These are phyloP conservation scores for Ilyonectria destructans DNA, from an alignment of 2,329 filamentous ascomycete species.

Conservation along the genomic window DNA sequence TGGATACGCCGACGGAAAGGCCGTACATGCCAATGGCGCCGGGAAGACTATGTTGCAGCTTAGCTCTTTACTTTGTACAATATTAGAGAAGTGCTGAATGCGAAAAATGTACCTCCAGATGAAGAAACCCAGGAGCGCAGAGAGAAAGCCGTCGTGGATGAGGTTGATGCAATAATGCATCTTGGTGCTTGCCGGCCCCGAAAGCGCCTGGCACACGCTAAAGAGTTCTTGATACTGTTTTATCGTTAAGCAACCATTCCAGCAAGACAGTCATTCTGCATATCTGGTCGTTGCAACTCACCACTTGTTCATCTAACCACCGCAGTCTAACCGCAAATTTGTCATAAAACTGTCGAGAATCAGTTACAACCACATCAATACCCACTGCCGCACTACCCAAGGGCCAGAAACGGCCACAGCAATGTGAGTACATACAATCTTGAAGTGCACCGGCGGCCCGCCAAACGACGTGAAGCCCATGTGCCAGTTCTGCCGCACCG, in stretches of 20 bases:
- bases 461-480: constrained; percentile 78
- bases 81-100: constrained; percentile 9
- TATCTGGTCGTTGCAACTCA: constrained; percentile 47
- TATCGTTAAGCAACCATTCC: neutral
- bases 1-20: constrained; percentile 76
- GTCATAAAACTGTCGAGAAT: constrained; percentile 37
- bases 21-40: constrained; percentile 81
- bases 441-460: constrained; percentile 80
- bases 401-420: too few species aligned
- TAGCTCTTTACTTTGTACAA: neutral
- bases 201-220: constrained; percentile 77
- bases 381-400: too few species aligned
- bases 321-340: constrained; percentile 72
- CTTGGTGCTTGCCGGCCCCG: constrained; percentile 80
- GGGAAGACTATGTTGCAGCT: constrained; percentile 66
- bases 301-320: constrained; percentile 81
- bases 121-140: constrained; percentile 73
- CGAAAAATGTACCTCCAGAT: constrained; percentile 71
- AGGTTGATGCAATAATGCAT: constrained; percentile 80
- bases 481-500: constrained; percentile 64
- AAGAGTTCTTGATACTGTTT: constrained; percentile 80
- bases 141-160: constrained; percentile 72
- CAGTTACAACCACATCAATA: neutral
- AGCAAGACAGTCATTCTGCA: neutral
- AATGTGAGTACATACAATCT: constrained; percentile 63